Evolutionary conservation across 2,329 filamentous ascomycete genomes (phyloP), one percentile per base, ranked within the genome.

Genomic region (Alternaria gaisen): DNA sequence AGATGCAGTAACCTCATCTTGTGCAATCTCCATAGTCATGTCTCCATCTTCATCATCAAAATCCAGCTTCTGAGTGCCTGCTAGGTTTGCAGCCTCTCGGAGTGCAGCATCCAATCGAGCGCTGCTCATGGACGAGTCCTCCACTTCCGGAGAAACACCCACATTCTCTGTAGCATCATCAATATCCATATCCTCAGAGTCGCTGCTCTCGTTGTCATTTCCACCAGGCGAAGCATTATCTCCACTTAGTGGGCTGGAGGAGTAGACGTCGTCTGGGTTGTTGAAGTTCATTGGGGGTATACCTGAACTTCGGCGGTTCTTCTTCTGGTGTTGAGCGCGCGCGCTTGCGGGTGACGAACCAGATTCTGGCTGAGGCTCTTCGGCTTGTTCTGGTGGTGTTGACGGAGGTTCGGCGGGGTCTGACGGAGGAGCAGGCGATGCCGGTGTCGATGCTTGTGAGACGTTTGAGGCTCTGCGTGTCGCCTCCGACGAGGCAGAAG

Each of bases 231-330:
- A 66, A 69, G 79, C 50, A 68, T 82, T 73, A 79, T 84, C 86
- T 46, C 83, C 86, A 66, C 92, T 94, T 72, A 91, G 90, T 9
- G 93, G 87, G 59, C 91, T 95, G 0, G 93, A 95, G 14, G 91
- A 92, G 58, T 90, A 85, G 52, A 91, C 87, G 53, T 83, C 82
- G 18, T 90, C 88, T 1, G 85, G 84, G 62, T 90, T 86, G 69
- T 89, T 87, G 71, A 90, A 88, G 70, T 88, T 86, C 76, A 88
- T 84, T 0, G 86, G 83, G 7, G 88, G 84, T n/a, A 88, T 86
- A 1, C 84, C 89, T 6, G 91, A 93, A 77, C 87, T 91, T 64
- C 89, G 83, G 12, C 84, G 75, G 36, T 80, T 76, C 72, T 85
- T 83, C 75, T 86, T 87, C 73, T 90, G 88, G 67, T 91, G 86